Base-by-base conservation (phyloP, 1,139 yeast genomes). In the Yamadazyma dushanensis region DNA sequence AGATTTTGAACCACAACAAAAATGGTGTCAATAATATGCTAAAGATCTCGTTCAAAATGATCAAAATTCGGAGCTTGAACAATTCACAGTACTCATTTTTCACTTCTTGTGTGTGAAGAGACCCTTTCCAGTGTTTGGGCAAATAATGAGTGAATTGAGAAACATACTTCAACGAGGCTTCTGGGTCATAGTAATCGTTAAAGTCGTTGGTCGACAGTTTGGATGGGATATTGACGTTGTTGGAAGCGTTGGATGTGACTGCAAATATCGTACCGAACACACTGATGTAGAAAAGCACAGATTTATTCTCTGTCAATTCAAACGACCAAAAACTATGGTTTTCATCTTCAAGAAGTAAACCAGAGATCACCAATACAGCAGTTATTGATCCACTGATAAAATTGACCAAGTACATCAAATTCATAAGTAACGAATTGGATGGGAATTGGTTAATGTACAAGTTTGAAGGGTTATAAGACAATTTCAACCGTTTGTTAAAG, bases 371-470 rank as follows among this genome's bases (percentile, higher is more conserved):
- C 38, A 92, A 70, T 2, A 90, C 85, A 0, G 97, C 94, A 23
- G 92, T 85, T 41, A 94, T 76, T 0, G 98, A 86, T 0, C 98
- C 97, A 22, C 87, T 74, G 0, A 92, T 66, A 56, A 92, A 90
- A 8, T 95, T 80, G 6, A 83, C 63, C 47, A 87, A 62, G 6
- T 83, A 56, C 49, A 86, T 70, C 25, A 80, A 72, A 21, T 82
- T 77, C 2, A 61, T 53, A 7, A 68, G 56, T 9, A 69, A 41
- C 45, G 80, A 80, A 42, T 89, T 95, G 38, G 89, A 83, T 2
- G 99, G 99, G 53, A 92, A 92, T 56, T 90, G 97, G 49, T 88
- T 82, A 38, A 92, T 79, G 54, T 92, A 92, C 11, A 80, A 76
- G 34, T 84, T 76, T 0, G 98, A 96, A 2, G 90, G 80, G 9